Base-by-base conservation (phyloP, 208 protist genomes). In the Acanthamoeba culbertsoni region DNA sequence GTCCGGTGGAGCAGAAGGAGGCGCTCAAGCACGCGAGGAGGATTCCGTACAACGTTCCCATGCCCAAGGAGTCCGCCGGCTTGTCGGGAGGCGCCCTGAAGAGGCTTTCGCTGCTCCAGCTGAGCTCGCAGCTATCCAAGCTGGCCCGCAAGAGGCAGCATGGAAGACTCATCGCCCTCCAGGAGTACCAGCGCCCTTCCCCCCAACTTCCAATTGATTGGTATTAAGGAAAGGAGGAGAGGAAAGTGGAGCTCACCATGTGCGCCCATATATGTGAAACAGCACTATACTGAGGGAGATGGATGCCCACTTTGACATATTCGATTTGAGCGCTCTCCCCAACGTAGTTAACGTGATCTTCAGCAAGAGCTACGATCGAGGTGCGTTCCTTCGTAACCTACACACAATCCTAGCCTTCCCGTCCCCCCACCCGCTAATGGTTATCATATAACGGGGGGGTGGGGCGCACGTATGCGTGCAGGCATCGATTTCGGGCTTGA, bases 141-240 rank as follows among this genome's bases (percentile, higher is more conserved):
- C 42, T 82, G 33, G 71, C 71, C 43, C 71, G 71, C 40, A 82
- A 82, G 71, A 82, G 51, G 35, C 71, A 82, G 42, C 28, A 82
- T 42, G 20, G 14, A 35, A 82, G 51, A 42, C 71, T 82, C 26
- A 82, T 82, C 20, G 35, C 71, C 26, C 71, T 82, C 23, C 62
- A 42, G 12, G 62, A 71, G 62, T 71, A 43, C 62, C 0, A 18
- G 12, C 18, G 8, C 48, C 48, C 48, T 18, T 55, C 48, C 33
- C 10, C 7, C 0, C 62, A n/a, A 8, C 55, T n/a, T 7, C 20
- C 5, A 14, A 62, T 63, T 63, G 55, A 63, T 63, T 7, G 12
- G 12, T n/a, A n/a, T 26, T 28, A n/a, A n/a, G n/a, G n/a, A n/a
- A n/a, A n/a, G n/a, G n/a, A n/a, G n/a, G n/a, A n/a, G n/a, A n/a